A percentile compares a stretch with the other conserved stretches of the same genome.
Evolutionary conservation across 257 asterid species (phyloP).

Genomic region (Nicotiana knightiana): DNA sequence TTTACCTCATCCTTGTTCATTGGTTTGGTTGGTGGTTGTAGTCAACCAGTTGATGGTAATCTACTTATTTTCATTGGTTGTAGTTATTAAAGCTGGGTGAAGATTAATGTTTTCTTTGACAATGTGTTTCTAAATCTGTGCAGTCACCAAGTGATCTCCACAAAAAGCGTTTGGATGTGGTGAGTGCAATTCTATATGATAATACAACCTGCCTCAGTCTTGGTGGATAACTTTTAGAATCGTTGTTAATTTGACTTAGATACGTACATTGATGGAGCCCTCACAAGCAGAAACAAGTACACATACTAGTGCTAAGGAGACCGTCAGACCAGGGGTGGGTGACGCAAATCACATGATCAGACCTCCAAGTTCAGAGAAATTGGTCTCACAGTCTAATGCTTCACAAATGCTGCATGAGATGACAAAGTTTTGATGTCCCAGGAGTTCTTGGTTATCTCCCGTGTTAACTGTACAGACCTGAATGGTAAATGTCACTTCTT

Average conservation of each 20-base stretch:
- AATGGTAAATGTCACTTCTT: not conserved
- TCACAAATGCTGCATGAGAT: slow-evolving; percentile 71
- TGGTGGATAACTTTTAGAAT: not conserved
- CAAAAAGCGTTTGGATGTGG: slow-evolving; percentile 82
- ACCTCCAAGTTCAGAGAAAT: slow-evolving; percentile 76
- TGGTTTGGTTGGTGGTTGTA: not conserved
- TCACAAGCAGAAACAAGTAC: slow-evolving; percentile 43
- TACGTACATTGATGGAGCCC: slow-evolving; percentile 54
- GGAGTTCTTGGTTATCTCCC: not conserved
- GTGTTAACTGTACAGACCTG: slow-evolving; percentile 5
- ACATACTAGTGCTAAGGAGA: slow-evolving; percentile 37
- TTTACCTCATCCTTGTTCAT: not conserved
- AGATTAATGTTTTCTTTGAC: slow-evolving; percentile 3
- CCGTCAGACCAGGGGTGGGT: slow-evolving; percentile 43
- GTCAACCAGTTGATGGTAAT: not conserved
- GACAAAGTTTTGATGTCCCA: slow-evolving; percentile 47
- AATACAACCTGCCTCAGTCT: not conserved
- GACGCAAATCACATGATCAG: slow-evolving; percentile 48
- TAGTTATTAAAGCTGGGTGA: not conserved
- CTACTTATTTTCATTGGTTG: not conserved
- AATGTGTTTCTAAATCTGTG: slow-evolving; percentile 30
- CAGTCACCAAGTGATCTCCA: slow-evolving; percentile 70
- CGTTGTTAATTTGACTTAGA: slow-evolving; percentile 32
- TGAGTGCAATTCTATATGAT: slow-evolving; percentile 27
- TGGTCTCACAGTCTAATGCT: slow-evolving; percentile 52